Evolutionary conservation across 495 filamentous ascomycete genomes (phyloP).

Genomic region (Penicillium herquei): DNA sequence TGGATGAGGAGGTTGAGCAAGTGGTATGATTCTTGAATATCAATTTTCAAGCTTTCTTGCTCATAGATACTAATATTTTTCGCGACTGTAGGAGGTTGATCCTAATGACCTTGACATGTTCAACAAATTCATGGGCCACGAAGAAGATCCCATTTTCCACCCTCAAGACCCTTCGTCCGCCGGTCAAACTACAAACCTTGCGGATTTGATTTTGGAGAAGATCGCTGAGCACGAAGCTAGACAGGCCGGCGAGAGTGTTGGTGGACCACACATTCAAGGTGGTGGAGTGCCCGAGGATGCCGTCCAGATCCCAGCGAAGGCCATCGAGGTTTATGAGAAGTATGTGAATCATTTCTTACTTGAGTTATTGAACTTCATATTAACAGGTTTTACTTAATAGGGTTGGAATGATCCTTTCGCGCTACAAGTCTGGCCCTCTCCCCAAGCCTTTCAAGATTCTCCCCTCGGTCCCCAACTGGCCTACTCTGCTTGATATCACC

Average conservation of each 20-base stretch:
- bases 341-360: constrained; percentile 36
- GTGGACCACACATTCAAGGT: constrained; percentile 41
- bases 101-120: constrained; percentile 88
- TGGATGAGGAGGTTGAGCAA: constrained; percentile 68
- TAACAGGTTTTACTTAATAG: constrained; percentile 51
- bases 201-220: constrained; percentile 88
- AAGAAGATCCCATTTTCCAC: constrained; percentile 48
- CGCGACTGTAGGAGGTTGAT: constrained; percentile 63
- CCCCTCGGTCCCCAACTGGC: constrained; percentile 86
- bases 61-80: constrained; percentile 12
- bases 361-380: not conserved
- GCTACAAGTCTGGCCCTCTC: constrained; percentile 91
- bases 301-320: constrained; percentile 84
- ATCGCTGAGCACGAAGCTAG: constrained; percentile 89
- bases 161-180: constrained; percentile 45
- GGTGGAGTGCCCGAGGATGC: constrained; percentile 66
- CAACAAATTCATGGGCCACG: constrained; percentile 73
- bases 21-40: constrained; percentile 43
- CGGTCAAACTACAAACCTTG: constrained; percentile 70
- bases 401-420: constrained; percentile 81
- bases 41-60: not conserved
- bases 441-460: constrained; percentile 98
- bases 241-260: constrained; percentile 37
- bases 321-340: constrained; percentile 92
- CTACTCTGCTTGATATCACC: constrained; percentile 79